Percentiles rank a stretch among this genome's conserved stretches.
Evolutionary conservation across 2,329 filamentous ascomycete genomes (phyloP).

Genomic region (Aspergillus sp.): DNA sequence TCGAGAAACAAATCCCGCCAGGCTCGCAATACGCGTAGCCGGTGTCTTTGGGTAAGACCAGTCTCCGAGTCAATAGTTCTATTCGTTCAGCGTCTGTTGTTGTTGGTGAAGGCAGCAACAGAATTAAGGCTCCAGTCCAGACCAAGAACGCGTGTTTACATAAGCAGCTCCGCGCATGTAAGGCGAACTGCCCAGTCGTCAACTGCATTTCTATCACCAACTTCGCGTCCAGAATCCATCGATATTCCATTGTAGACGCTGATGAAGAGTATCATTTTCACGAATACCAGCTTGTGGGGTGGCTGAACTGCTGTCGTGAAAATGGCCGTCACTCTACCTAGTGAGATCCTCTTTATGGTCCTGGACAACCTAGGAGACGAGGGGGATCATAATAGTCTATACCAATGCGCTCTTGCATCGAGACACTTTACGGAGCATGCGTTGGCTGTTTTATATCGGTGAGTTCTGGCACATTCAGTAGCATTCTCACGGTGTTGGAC

Average conservation of each 20-base stretch:
- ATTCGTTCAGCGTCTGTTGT: neutral
- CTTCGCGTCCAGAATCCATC: neutral
- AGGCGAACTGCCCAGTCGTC: neutral
- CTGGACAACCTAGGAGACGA: slow-evolving; percentile 25
- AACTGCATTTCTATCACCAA: neutral
- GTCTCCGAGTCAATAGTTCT: too few relatives aligned
- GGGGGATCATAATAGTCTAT: slow-evolving; percentile 26
- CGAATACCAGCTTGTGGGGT: neutral
- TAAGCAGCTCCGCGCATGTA: slow-evolving; percentile 14
- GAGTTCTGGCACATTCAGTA: neutral
- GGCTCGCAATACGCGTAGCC: neutral
- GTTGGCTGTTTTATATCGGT: slow-evolving; percentile 27
- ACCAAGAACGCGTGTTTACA: slow-evolving; percentile 20
- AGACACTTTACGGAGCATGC: slow-evolving; percentile 23
- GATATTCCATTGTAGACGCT: neutral
- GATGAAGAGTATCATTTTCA: neutral
- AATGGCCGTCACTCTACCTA: slow-evolving; percentile 22
- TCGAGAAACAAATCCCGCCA: slow-evolving; percentile 3
- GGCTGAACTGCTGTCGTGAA: slow-evolving; percentile 2
- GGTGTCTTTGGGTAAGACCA: neutral
- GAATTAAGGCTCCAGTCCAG: neutral
- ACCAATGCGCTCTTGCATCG: slow-evolving; percentile 28
- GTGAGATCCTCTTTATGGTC: slow-evolving; percentile 29
- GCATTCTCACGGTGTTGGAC: neutral
- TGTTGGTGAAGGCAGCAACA: neutral